Evolutionary conservation across 2,329 filamentous ascomycete genomes (phyloP).

Genomic region (Emmonsia crescens): DNA sequence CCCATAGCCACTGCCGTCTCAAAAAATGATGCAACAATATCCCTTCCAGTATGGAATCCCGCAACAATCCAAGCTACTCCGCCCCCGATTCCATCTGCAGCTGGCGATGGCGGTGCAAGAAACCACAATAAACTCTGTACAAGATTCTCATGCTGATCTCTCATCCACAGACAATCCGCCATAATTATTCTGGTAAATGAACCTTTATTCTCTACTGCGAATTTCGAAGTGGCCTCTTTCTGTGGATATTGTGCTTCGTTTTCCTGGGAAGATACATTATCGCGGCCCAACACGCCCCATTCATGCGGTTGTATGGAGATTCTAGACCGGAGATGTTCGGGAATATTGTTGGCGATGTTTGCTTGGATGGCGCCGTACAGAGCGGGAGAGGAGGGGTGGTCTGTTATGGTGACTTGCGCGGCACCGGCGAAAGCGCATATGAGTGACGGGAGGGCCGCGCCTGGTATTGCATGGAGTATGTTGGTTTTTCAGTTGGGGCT

Average conservation of each 20-base stretch:
- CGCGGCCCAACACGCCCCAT: conserved; percentile 40
- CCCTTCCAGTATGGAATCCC: conserved; percentile 50
- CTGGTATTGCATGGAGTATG: conserved; percentile 15
- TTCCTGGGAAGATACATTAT: background rate
- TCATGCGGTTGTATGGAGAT: conserved; percentile 40
- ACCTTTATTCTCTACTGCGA: conserved; percentile 27
- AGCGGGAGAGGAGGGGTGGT: conserved; percentile 37
- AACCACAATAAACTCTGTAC: conserved; percentile 46
- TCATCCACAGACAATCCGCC: conserved; percentile 53
- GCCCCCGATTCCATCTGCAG: conserved; percentile 42
- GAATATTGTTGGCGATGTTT: conserved; percentile 40
- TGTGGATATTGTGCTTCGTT: background rate
- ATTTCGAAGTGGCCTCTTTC: conserved; percentile 16
- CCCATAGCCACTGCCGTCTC: conserved; percentile 34
- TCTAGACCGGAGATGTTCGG: conserved; percentile 11
- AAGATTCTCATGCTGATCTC: conserved; percentile 45
- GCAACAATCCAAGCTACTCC: conserved; percentile 38
- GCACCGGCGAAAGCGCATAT: conserved; percentile 28
- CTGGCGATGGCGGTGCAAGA: conserved; percentile 34
- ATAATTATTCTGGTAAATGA: conserved; percentile 46
- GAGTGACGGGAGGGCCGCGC: conserved; percentile 33
- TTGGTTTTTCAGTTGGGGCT: conserved; percentile 4
- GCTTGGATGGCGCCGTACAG: conserved; percentile 32
- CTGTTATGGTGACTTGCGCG: conserved; percentile 38
- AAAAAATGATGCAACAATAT: conserved; percentile 47